Evolutionary conservation across 257 asterid species (phyloP).

Genomic region (Solanum peruvianum): DNA sequence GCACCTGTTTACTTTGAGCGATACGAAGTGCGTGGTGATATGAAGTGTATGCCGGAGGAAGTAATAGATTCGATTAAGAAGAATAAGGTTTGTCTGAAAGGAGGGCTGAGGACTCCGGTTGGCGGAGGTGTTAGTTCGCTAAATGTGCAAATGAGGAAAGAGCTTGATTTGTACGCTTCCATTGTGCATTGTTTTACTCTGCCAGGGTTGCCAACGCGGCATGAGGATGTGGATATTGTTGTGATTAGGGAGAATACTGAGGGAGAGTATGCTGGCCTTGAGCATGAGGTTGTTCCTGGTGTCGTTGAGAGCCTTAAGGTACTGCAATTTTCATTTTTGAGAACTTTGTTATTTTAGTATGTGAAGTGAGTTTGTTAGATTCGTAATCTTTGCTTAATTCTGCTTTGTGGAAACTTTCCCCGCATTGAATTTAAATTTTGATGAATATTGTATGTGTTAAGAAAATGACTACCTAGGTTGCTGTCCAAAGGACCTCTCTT

Average conservation of each 20-base stretch:
- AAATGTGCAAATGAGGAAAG: conserved; percentile 17
- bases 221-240: conserved; percentile 74
- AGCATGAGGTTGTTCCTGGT: conserved; percentile 99
- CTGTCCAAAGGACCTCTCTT: neutral
- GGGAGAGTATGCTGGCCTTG: conserved; percentile 96
- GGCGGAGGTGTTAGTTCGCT: conserved; percentile 23
- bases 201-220: conserved; percentile 77
- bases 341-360: neutral
- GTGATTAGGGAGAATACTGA: conserved; percentile 97
- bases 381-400: neutral
- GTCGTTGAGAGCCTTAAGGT: conserved; percentile 99
- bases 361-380: neutral
- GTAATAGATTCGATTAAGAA: conserved; percentile 59
- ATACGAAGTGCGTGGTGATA: conserved; percentile 62
- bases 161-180: conserved; percentile 23
- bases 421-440: neutral
- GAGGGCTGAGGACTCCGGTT: conserved; percentile 20
- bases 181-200: conserved; percentile 46
- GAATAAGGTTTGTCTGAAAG: conserved; percentile 52
- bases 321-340: neutral
- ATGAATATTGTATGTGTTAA: neutral
- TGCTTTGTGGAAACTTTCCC: neutral
- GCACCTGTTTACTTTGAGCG: conserved; percentile 74
- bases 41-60: conserved; percentile 57
- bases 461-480: neutral